Evolutionary conservation across 805 yeast species (phyloP), one percentile per base, ranked within the genome.

Genomic region (Lipomyces chichibuensis): DNA sequence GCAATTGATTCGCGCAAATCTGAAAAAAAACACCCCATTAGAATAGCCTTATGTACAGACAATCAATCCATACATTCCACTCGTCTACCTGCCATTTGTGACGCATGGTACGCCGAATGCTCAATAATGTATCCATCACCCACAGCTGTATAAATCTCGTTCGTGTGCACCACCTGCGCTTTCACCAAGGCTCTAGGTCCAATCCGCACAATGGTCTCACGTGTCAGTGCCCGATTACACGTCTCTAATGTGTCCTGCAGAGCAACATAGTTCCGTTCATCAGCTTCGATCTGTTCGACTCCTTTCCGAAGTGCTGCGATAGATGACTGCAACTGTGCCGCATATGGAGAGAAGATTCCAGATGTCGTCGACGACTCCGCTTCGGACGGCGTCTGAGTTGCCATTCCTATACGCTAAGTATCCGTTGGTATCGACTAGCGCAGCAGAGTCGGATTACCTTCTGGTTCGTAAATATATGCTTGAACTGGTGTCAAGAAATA

Each of bases 51-150:
- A 53, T 20, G 33, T 23, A 27, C 9, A 37, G 29, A 20, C 13
- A 23, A n/a, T 23, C 37, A 29, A 35, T 27, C 4, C 67, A n/a
- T 58, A 66, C 71, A 9, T 27, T 67, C 64, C 2, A 58, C 51
- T 32, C 64, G 37, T 29, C 69, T 29, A 8, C 57, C 67, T 2
- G 66, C 71, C 63, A 63, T 65, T 58, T 61, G 27, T n/a, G 63
- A 59, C 2, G 72, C 71, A 27, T 65, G 63, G 51, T 20, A 63
- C 3, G 69, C 70, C 8, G 72, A 69, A 32, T 60, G 63, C 54
- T 60, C 60, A 32, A 65, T 60, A 20, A 68, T 61, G 29, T 60
- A 62, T 17, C 64, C 71, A 27, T 59, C 71, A 27, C 72, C 72
- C n/a, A 63, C 55, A 7, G 56, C 39, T 8, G 65, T 57, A 23